Evolutionary conservation across 106 monocot species (phyloP).

Genomic region (Apostasia shenzhenica): DNA sequence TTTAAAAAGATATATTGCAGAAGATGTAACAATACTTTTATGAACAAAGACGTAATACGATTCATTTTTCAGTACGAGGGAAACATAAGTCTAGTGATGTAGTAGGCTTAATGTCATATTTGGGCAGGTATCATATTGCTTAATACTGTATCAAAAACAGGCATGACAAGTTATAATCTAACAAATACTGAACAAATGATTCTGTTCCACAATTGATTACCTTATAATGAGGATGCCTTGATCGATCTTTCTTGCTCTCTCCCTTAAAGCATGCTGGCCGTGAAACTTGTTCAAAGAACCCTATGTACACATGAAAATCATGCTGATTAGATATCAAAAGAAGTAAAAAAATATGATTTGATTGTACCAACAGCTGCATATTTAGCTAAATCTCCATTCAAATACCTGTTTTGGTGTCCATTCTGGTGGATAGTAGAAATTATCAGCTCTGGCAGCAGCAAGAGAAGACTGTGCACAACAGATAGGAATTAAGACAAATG

Average conservation of each 20-base stretch:
- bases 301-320: slow-evolving; percentile 20
- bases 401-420: slow-evolving; percentile 90
- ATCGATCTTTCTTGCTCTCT: slow-evolving; percentile 91
- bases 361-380: not conserved
- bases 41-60: too few species aligned
- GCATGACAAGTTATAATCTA: too few species aligned
- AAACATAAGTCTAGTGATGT: too few species aligned
- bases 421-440: slow-evolving; percentile 99
- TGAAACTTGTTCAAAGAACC: slow-evolving; percentile 97
- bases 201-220: slow-evolving; percentile 11
- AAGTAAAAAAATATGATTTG: not conserved
- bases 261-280: slow-evolving; percentile 90
- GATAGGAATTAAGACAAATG: not conserved
- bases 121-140: too few species aligned
- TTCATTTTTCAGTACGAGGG: too few species aligned
- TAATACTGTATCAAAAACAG: too few species aligned
- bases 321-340: not conserved
- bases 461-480: slow-evolving; percentile 73
- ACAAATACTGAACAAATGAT: too few species aligned
- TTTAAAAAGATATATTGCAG: too few species aligned
- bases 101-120: too few species aligned
- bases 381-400: not conserved
- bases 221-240: slow-evolving; percentile 97
- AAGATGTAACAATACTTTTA: too few species aligned
- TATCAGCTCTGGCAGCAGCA: slow-evolving; percentile 96